These are phyloP conservation scores for Fusarium piperis DNA, from an alignment of 2,329 filamentous ascomycete species.

Conservation along the genomic window DNA sequence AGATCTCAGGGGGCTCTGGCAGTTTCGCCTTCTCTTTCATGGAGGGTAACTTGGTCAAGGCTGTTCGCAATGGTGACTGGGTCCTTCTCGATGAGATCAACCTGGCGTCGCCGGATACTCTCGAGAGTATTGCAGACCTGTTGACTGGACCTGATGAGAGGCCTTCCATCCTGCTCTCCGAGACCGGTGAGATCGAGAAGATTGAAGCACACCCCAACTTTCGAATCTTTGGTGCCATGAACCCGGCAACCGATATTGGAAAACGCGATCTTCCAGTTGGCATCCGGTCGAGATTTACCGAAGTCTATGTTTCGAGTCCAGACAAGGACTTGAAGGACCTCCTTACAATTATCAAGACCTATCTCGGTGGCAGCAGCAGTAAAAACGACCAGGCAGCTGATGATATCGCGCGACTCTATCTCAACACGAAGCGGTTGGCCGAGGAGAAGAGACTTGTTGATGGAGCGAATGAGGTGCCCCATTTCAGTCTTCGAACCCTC, in stretches of 20 bases:
- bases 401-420: slow-evolving; percentile 87
- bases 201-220: slow-evolving; percentile 92
- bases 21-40: slow-evolving; percentile 94
- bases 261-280: slow-evolving; percentile 93
- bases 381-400: slow-evolving; percentile 78
- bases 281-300: slow-evolving; percentile 91
- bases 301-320: slow-evolving; percentile 92
- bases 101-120: slow-evolving; percentile 89
- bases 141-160: slow-evolving; percentile 76
- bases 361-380: slow-evolving; percentile 77
- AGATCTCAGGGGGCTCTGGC: slow-evolving; percentile 77
- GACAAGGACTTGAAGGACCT: slow-evolving; percentile 89
- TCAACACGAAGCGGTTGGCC: slow-evolving; percentile 84
- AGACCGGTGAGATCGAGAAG: slow-evolving; percentile 92
- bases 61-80: slow-evolving; percentile 96
- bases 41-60: slow-evolving; percentile 95
- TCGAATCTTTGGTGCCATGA: slow-evolving; percentile 98
- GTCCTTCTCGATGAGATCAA: slow-evolving; percentile 98
- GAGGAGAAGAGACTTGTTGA: slow-evolving; percentile 89
- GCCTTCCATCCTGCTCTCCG: slow-evolving; percentile 88
- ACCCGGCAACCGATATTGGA: slow-evolving; percentile 95
- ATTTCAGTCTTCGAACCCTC: slow-evolving; percentile 95
- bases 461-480: slow-evolving; percentile 93
- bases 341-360: slow-evolving; percentile 86
- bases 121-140: slow-evolving; percentile 93